Base-by-base conservation (phyloP, 106 monocot genomes). In the Dendrobium officinale region DNA sequence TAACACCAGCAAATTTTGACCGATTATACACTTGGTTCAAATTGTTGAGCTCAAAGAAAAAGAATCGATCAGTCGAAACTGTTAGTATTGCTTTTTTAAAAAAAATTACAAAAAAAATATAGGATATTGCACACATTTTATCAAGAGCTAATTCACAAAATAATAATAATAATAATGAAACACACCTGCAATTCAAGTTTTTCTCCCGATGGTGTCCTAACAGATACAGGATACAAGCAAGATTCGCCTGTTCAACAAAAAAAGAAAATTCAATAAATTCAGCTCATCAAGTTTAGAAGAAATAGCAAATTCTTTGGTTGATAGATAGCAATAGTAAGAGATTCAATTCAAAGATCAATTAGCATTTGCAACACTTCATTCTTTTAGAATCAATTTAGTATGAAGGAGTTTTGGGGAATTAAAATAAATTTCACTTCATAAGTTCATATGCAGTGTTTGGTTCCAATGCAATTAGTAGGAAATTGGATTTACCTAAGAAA, bases 121-220 rank as follows among this genome's bases (percentile, higher is more conserved):
- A 76, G 27, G 45, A 20, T 49, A 48, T n/a, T 76, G 42, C 40
- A 40, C 55, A 18, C 16, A 4, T 19, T 40, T 74, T 40, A 70
- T 51, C 24, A 44, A 76, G 15, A 44, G 1, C 10, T 16, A 10
- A 33, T 72, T 74, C 10, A 31, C 33, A 55, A 49, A 54, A 31
- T 4, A 31, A 10, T 45, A 55, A 9, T 75, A 41, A 61, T 64
- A 44, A 24, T 61, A 43, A 7, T 19, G 45, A 49, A 81, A 68
- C 67, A 66, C 9, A 87, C 87, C 87, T 87, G 87, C 58, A 87
- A 70, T 22, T 83, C 87, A 75, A 78, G 70, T 72, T 81, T 87
- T 84, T 84, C 87, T 73, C 83, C 83, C 51, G 83, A 72, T 74
- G 45, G 61, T 42, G 83, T 54, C 87, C 77, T 87, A 77, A 87